phyloP scores from a whole-genome alignment of 441 rosid species.

The Populus hybrid region DNA sequence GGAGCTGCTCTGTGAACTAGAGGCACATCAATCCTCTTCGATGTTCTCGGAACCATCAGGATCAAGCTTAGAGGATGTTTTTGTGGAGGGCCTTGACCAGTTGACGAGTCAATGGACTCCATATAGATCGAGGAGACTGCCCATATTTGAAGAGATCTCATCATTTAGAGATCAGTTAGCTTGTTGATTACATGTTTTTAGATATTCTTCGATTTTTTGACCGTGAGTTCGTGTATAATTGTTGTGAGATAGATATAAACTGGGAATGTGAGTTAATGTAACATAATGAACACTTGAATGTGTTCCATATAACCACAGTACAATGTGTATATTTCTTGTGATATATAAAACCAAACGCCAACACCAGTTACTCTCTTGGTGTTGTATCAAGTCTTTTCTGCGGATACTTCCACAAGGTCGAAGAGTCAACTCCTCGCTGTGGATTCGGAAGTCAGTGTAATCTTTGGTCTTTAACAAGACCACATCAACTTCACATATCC shows the following conservation, averaged over 20 bases:
- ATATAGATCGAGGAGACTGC: slow-evolving; percentile 68
- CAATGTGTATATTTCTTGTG: neutral
- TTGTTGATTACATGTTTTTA: slow-evolving; percentile 26
- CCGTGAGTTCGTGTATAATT: neutral
- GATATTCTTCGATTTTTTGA: neutral
- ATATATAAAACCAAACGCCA: neutral
- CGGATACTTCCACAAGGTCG: neutral
- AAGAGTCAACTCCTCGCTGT: too few species aligned
- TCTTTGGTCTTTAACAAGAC: neutral
- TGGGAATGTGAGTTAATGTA: neutral
- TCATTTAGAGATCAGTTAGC: slow-evolving; percentile 58
- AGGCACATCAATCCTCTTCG: slow-evolving; percentile 19
- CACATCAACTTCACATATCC: neutral
- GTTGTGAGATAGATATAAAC: neutral
- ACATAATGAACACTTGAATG: neutral
- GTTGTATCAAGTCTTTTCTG: neutral
- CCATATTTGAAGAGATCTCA: slow-evolving; percentile 82
- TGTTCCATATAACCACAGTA: neutral
- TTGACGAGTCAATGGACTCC: slow-evolving; percentile 44
- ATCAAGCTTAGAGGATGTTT: slow-evolving; percentile 36
- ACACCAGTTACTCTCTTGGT: neutral
- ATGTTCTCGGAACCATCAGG: slow-evolving; percentile 16
- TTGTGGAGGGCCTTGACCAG: slow-evolving; percentile 55
- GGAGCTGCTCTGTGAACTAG: slow-evolving; percentile 55
- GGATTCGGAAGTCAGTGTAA: neutral